These are phyloP conservation scores for Colletotrichum liriopes DNA, from an alignment of 2,329 filamentous ascomycete genomes.

Conservation along the genomic window DNA sequence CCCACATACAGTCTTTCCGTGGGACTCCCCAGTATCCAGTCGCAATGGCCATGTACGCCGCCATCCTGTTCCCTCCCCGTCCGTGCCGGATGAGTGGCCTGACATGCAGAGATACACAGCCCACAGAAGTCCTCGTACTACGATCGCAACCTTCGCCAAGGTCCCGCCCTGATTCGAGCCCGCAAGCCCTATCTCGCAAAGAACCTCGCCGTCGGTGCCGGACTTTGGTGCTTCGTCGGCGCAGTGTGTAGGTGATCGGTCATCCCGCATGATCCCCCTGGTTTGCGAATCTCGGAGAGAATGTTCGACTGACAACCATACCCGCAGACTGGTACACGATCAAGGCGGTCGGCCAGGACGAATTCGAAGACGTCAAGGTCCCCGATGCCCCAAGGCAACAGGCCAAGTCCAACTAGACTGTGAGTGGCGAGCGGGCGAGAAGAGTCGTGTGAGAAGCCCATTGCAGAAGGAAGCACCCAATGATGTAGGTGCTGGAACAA, in stretches of 20 bases:
- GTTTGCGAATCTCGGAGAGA: neutral
- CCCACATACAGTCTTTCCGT: neutral
- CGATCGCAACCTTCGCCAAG: constrained; percentile 87
- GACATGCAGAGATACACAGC: constrained; percentile 46
- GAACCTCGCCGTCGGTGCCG: constrained; percentile 87
- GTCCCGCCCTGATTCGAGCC: constrained; percentile 90
- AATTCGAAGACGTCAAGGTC: constrained; percentile 95
- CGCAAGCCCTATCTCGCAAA: constrained; percentile 92
- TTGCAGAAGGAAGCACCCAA: neutral
- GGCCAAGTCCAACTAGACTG: constrained; percentile 52
- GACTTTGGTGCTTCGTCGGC: constrained; percentile 81
- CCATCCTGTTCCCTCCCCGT: neutral
- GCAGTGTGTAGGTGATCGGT: constrained; percentile 84
- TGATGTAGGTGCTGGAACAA: neutral
- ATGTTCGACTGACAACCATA: constrained; percentile 3
- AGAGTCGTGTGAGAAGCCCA: constrained; percentile 12
- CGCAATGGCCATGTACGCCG: constrained; percentile 35
- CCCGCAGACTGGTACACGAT: constrained; percentile 75
- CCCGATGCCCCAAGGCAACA: constrained; percentile 78
- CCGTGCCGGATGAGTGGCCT: constrained; percentile 29
- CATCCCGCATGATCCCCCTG: neutral
- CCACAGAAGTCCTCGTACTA: constrained; percentile 83
- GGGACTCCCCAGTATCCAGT: neutral
- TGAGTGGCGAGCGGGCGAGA: neutral
- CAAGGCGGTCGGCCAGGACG: constrained; percentile 91